phyloP scores from a whole-genome alignment of 139 green algal genomes.

The Tetraselmis chui region DNA sequence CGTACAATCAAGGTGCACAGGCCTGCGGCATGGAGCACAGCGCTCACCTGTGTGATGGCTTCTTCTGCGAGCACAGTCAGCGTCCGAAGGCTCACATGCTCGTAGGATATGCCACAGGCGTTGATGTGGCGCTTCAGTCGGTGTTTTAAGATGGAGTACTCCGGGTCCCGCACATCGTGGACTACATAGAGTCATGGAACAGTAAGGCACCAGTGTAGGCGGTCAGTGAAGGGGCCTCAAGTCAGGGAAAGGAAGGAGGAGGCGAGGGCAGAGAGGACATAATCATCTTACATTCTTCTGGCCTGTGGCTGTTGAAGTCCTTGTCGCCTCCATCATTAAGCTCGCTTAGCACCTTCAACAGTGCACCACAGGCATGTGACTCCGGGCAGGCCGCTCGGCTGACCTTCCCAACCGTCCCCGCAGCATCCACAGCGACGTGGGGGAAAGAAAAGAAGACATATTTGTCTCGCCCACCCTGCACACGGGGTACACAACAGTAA shows the following conservation, averaged over 20 bases:
- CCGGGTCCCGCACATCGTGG: slow-evolving; percentile 73
- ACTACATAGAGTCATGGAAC: slow-evolving; percentile 28
- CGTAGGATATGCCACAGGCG: slow-evolving; percentile 36
- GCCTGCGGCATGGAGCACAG: too few species aligned
- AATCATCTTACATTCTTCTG: slow-evolving; percentile 1
- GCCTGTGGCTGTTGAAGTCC: slow-evolving; percentile 1
- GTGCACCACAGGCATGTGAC: slow-evolving; percentile 73
- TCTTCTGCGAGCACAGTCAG: slow-evolving; percentile 30
- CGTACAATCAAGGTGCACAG: slow-evolving; percentile 73
- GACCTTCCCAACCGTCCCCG: slow-evolving; percentile 52
- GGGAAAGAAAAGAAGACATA: slow-evolving; percentile 91
- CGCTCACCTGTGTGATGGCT: slow-evolving; percentile 50
- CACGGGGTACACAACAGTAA: too few species aligned
- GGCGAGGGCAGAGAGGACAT: not conserved
- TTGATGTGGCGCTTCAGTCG: slow-evolving; percentile 61
- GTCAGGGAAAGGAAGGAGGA: too few species aligned
- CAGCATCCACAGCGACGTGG: slow-evolving; percentile 73
- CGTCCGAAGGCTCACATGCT: slow-evolving; percentile 11
- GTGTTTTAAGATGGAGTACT: slow-evolving; percentile 84
- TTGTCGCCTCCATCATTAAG: slow-evolving; percentile 25
- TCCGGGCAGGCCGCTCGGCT: slow-evolving; percentile 44
- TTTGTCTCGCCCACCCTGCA: slow-evolving; percentile 37
- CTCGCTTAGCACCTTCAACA: slow-evolving; percentile 47
- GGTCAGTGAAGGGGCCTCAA: too few species aligned
- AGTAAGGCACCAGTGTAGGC: not conserved